Conservation (phyloP, 2,329 filamentous ascomycete species). For the Fusarium luffae region DNA sequence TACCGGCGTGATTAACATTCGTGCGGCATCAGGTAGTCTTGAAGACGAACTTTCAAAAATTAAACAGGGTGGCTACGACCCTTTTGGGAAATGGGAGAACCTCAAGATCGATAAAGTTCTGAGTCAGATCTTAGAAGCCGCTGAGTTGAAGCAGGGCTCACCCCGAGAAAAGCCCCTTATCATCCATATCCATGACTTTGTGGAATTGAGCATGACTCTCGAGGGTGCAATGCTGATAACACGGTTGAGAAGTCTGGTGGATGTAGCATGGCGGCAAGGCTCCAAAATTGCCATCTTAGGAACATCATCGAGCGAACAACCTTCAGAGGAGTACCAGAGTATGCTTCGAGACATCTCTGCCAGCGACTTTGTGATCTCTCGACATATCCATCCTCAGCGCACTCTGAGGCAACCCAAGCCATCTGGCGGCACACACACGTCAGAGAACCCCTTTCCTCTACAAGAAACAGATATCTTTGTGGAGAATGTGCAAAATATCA, state of each 20-base stretch:
- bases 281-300: slow-evolving; percentile 81
- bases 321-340: slow-evolving; percentile 55
- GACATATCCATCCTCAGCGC: slow-evolving; percentile 47
- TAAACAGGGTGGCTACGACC: slow-evolving; percentile 52
- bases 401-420: slow-evolving; percentile 45
- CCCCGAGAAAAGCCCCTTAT: slow-evolving; percentile 66
- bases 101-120: slow-evolving; percentile 69
- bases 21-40: slow-evolving; percentile 44
- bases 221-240: slow-evolving; percentile 77
- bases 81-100: slow-evolving; percentile 66
- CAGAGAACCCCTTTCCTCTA: slow-evolving; percentile 41
- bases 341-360: slow-evolving; percentile 54
- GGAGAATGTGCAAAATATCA: slow-evolving; percentile 61
- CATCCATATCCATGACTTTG: slow-evolving; percentile 82
- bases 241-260: slow-evolving; percentile 76
- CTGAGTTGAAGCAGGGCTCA: slow-evolving; percentile 51
- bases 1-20: slow-evolving; percentile 46
- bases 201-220: slow-evolving; percentile 76
- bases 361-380: slow-evolving; percentile 55
- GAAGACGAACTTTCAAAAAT: slow-evolving; percentile 60
- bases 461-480: slow-evolving; percentile 54
- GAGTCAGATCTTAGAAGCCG: slow-evolving; percentile 65
- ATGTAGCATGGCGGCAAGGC: slow-evolving; percentile 76
- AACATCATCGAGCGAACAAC: slow-evolving; percentile 71
- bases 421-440: slow-evolving; percentile 34